Conservation (phyloP, 495 filamentous ascomycete genomes). For the Tuber microsphaerosporum region DNA sequence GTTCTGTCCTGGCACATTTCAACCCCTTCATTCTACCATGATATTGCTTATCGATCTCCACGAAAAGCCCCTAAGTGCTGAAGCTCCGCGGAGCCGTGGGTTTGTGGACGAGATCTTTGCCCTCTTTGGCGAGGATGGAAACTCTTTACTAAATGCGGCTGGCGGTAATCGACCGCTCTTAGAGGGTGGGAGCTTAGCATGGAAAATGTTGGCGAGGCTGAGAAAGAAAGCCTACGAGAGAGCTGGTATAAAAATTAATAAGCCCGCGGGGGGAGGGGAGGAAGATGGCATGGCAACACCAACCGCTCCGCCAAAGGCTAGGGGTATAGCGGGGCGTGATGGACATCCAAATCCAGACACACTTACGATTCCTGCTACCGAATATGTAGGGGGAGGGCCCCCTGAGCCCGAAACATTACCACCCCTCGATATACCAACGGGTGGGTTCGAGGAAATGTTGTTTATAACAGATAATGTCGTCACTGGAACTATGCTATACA, state of each 20-base stretch:
- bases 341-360: background rate
- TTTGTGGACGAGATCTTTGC: constrained; percentile 52
- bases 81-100: constrained; percentile 48
- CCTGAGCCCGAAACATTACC: background rate
- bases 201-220: constrained; percentile 52
- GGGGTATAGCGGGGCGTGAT: background rate
- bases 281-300: background rate
- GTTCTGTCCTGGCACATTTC: constrained; percentile 55
- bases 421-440: background rate
- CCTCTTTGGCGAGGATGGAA: constrained; percentile 50
- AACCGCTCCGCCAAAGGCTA: background rate
- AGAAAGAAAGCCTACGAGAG: constrained; percentile 45
- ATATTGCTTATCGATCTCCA: constrained; percentile 55
- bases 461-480: background rate
- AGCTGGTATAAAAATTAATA: constrained; percentile 16
- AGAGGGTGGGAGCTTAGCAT: constrained; percentile 52
- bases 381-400: background rate
- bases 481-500: background rate
- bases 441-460: constrained; percentile 1
- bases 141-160: constrained; percentile 47
- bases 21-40: constrained; percentile 55
- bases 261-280: background rate
- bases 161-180: constrained; percentile 49
- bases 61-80: constrained; percentile 48
- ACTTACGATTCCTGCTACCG: background rate